A percentile compares a stretch with the other conserved stretches of the same genome.
These are phyloP conservation scores for Musa itinerans DNA, from an alignment of 176 grass and related monocot genomes.

Conservation along the genomic window DNA sequence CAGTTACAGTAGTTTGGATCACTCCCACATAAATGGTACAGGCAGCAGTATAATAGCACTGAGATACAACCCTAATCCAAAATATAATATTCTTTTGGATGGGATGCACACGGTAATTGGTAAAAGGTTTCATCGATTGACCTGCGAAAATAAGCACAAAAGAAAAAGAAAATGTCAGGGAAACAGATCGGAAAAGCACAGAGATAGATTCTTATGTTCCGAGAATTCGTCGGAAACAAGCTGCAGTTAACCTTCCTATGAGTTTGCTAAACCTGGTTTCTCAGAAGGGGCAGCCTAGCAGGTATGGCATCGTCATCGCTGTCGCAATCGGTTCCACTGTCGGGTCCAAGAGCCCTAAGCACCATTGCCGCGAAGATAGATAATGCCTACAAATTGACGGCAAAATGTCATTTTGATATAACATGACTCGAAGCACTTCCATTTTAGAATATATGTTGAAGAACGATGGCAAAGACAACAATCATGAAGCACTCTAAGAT, in stretches of 20 bases:
- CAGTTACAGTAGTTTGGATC: not conserved
- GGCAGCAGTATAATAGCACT: not conserved
- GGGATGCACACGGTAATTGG: not conserved
- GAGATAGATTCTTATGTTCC: conserved; percentile 47
- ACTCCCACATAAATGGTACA: not conserved
- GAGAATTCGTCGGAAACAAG: conserved; percentile 46
- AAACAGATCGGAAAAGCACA: too few relatives aligned
- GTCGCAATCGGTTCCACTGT: conserved; percentile 47
- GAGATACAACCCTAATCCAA: conserved; percentile 3
- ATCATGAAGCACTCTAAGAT: too few relatives aligned
- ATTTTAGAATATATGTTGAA: not conserved
- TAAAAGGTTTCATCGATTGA: not conserved
- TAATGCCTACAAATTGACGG: conserved; percentile 35
- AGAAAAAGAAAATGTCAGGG: too few relatives aligned
- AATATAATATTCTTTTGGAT: conserved; percentile 9
- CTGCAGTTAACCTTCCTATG: conserved; percentile 30
- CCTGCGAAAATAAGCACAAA: not conserved
- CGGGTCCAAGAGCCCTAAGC: conserved; percentile 62
- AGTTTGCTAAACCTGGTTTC: conserved; percentile 43
- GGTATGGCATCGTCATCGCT: conserved; percentile 62
- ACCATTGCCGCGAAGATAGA: conserved; percentile 65
- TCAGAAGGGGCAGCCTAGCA: conserved; percentile 70
- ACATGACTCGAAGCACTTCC: not conserved
- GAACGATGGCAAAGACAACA: not conserved
- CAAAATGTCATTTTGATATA: not conserved